phyloP scores from a whole-genome alignment of 2,329 filamentous ascomycete genomes.

The Cytospora schulzeri region DNA sequence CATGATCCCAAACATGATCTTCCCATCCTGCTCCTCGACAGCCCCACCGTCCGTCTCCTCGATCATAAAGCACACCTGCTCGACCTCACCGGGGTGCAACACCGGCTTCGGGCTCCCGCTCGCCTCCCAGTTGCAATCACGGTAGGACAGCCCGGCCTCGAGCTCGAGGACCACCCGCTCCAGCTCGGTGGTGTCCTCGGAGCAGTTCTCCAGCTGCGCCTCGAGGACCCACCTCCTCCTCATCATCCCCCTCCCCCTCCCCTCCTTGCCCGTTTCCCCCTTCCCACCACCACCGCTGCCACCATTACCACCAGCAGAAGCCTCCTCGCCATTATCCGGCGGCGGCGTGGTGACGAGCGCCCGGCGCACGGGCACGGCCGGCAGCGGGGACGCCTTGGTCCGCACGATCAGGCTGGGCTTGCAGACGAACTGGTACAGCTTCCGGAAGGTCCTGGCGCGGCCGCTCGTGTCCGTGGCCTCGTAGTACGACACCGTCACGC shows the following conservation, averaged over 20 bases:
- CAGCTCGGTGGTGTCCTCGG: constrained; percentile 78
- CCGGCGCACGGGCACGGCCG: constrained; percentile 31
- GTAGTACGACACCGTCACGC: constrained; percentile 91
- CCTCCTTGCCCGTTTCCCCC: neutral
- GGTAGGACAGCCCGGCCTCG: constrained; percentile 52
- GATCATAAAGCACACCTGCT: constrained; percentile 67
- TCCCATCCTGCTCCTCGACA: constrained; percentile 59
- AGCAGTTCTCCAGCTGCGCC: constrained; percentile 93
- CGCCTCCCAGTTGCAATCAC: constrained; percentile 60
- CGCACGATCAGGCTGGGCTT: constrained; percentile 87
- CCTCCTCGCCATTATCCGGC: constrained; percentile 33
- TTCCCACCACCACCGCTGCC: constrained; percentile 27
- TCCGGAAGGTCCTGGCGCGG: constrained; percentile 83
- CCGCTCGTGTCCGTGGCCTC: constrained; percentile 74
- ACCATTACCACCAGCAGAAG: constrained; percentile 13
- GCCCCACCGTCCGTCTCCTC: constrained; percentile 45
- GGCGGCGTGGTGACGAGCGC: constrained; percentile 10
- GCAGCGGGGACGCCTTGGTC: constrained; percentile 77
- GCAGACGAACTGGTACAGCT: constrained; percentile 95
- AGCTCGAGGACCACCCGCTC: constrained; percentile 64
- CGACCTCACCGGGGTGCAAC: constrained; percentile 63
- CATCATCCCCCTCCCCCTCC: constrained; percentile 25
- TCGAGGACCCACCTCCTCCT: constrained; percentile 72
- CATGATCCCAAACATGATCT: constrained; percentile 75
- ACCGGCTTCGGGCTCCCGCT: constrained; percentile 51